Evolutionary conservation across 805 yeast genomes (phyloP).

Genomic region (Tanozyma kutaoensis): DNA sequence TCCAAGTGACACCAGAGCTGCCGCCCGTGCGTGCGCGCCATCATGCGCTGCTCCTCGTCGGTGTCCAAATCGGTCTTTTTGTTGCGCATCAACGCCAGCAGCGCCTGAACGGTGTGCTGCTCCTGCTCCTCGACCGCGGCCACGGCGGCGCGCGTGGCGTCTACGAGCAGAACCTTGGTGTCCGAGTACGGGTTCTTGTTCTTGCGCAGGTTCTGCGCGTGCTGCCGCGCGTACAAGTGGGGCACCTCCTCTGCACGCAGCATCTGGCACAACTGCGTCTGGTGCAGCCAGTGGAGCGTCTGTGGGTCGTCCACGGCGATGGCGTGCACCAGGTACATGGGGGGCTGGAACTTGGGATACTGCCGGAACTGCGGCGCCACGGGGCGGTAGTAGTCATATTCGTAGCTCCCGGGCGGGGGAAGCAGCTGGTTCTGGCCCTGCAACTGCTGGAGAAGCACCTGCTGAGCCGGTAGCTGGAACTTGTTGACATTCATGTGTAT

Average conservation of each 20-base stretch:
- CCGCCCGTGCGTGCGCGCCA: constrained; percentile 44
- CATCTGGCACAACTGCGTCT: constrained; percentile 54
- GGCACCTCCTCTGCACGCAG: constrained; percentile 55
- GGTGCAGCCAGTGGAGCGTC: constrained; percentile 77
- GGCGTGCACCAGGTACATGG: no score
- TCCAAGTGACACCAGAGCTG: constrained; percentile 95
- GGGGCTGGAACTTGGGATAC: no score
- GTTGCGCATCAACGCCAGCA: constrained; percentile 23
- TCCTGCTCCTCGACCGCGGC: constrained; percentile 25
- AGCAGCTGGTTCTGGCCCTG: constrained; percentile 10
- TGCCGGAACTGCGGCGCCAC: constrained; percentile 6
- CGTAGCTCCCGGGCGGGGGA: constrained; percentile 15
- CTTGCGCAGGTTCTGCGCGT: constrained; percentile 55
- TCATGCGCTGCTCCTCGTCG: constrained; percentile 50
- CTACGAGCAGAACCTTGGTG: constrained; percentile 23
- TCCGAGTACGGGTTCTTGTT: constrained; percentile 23
- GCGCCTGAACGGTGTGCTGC: constrained; percentile 17
- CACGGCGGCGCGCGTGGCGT: constrained; percentile 26
- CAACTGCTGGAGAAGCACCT: constrained; percentile 26
- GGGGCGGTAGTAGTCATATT: constrained; percentile 12
- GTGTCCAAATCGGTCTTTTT: constrained; percentile 43
- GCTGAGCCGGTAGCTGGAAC: constrained; percentile 25
- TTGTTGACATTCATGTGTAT: constrained; percentile 10
- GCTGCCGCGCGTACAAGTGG: constrained; percentile 75
- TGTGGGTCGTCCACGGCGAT: no score